Base-by-base conservation (phyloP, 352 stramenopile species). In the Pythium biforme region DNA sequence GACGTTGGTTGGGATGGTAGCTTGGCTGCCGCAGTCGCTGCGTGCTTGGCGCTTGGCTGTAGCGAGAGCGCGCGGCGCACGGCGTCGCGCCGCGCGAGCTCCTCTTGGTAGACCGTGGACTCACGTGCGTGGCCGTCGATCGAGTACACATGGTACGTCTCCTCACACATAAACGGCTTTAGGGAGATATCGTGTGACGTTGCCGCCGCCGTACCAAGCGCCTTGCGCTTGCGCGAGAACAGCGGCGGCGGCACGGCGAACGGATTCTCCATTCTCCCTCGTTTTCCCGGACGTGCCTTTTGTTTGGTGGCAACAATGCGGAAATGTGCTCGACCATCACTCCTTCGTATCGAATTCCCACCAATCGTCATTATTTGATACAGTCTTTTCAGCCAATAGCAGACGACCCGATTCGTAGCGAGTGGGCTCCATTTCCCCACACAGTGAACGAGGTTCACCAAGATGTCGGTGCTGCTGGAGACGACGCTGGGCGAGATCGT, bases 401-500 rank as follows among this genome's bases (percentile, higher is more conserved):
- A 40, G 17, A 4, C 14, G 7, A n/a, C n/a, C n/a, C n/a, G n/a
- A n/a, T n/a, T n/a, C n/a, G n/a, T n/a, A n/a, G n/a, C n/a, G n/a
- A n/a, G n/a, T n/a, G n/a, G n/a, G n/a, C n/a, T n/a, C n/a, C n/a
- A n/a, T n/a, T n/a, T n/a, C n/a, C n/a, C n/a, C n/a, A n/a, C n/a
- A n/a, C n/a, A n/a, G n/a, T n/a, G n/a, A n/a, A n/a, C n/a, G n/a
- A n/a, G n/a, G n/a, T n/a, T n/a, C n/a, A 43, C 4, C 17, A 43
- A 43, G 9, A 98, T 98, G 93, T 96, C 91, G 50, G 95, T 98
- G 64, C 72, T 98, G 52, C 47, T 98, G 46, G 88, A 98, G 70
- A 98, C 92, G 54, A 96, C 85, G 49, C 58, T 97, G 31, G 95
- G 95, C 15, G 72, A 85, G 61, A 59, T 98, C 23, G 92, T 97